Evolutionary conservation across 2,329 filamentous ascomycete species (phyloP).

Genomic region (Curvularia sp.): DNA sequence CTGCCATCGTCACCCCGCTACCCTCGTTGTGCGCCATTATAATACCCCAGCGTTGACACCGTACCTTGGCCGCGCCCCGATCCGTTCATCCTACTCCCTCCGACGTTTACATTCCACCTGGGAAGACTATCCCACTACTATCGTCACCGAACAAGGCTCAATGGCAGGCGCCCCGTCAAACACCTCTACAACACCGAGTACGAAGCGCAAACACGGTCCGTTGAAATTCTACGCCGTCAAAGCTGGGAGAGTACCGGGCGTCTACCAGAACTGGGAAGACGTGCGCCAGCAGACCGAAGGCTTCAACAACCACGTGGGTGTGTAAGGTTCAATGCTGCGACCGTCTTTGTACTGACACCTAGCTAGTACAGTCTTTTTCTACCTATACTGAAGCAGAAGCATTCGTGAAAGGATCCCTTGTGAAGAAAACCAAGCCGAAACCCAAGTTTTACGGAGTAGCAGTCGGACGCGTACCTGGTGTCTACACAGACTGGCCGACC

Average conservation of each 20-base stretch:
- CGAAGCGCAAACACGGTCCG: slow-evolving; percentile 62
- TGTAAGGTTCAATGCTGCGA: slow-evolving; percentile 15
- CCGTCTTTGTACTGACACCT: slow-evolving; percentile 6
- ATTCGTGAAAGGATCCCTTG: slow-evolving; percentile 69
- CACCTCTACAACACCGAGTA: slow-evolving; percentile 45
- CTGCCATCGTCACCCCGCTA: not conserved
- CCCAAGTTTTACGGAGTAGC: slow-evolving; percentile 68
- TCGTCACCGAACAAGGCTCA: slow-evolving; percentile 7
- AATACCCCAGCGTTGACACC: not conserved
- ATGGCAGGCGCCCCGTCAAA: slow-evolving; percentile 34
- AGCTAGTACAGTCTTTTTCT: slow-evolving; percentile 78
- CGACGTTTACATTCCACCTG: slow-evolving; percentile 9
- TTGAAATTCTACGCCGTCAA: slow-evolving; percentile 71
- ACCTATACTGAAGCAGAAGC: slow-evolving; percentile 77
- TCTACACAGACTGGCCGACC: slow-evolving; percentile 71
- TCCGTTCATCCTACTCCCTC: not conserved
- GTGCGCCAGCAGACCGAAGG: slow-evolving; percentile 68
- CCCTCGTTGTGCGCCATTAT: not conserved
- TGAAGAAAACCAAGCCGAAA: slow-evolving; percentile 49
- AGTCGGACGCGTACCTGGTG: slow-evolving; percentile 64
- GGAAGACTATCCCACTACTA: slow-evolving; percentile 10
- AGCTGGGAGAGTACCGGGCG: slow-evolving; percentile 64
- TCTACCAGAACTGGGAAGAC: slow-evolving; percentile 69
- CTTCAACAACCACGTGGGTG: slow-evolving; percentile 54
- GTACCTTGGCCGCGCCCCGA: not conserved